Evolutionary conservation across 139 green algal genomes (phyloP).

Genomic region (Micractinium conductrix): DNA sequence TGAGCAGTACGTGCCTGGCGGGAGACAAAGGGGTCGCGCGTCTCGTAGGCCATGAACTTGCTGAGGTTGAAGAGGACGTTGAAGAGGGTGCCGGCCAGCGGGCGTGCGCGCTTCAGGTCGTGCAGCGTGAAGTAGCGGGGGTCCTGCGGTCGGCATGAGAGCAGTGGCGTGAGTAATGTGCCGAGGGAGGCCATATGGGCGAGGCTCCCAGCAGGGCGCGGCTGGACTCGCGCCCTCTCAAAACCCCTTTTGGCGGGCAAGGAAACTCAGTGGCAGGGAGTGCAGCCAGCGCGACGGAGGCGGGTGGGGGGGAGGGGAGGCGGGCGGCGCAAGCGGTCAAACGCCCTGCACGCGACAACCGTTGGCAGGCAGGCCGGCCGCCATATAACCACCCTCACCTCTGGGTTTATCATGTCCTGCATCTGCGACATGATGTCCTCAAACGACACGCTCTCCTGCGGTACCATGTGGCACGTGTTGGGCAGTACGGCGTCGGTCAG

Average conservation of each 20-base stretch:
- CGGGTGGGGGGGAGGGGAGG: no score
- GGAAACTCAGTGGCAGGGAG: no score
- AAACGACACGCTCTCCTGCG: constrained; percentile 42
- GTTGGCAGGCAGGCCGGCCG: no score
- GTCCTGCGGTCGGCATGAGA: constrained; percentile 27
- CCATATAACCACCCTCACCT: constrained; percentile 24
- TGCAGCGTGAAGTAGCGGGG: constrained; percentile 66
- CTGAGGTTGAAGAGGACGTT: constrained; percentile 99
- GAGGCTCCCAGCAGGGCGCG: no score
- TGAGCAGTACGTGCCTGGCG: constrained; percentile 70
- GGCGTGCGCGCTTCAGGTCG: constrained; percentile 82
- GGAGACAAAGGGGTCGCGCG: constrained; percentile 86
- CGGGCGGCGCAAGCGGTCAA: no score
- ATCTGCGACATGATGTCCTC: constrained; percentile 89
- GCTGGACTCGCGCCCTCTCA: no score
- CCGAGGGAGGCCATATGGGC: no score
- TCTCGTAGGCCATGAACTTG: constrained; percentile 99
- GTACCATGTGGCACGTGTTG: neutral
- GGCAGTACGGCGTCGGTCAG: neutral
- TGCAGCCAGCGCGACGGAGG: no score
- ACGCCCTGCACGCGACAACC: no score
- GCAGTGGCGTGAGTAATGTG: no score
- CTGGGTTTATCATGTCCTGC: constrained; percentile 95
- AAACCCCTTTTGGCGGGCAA: no score
- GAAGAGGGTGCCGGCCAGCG: constrained; percentile 91